phyloP scores from a whole-genome alignment of 2,329 filamentous ascomycete genomes.

The Emmonsiellopsis sp. region DNA sequence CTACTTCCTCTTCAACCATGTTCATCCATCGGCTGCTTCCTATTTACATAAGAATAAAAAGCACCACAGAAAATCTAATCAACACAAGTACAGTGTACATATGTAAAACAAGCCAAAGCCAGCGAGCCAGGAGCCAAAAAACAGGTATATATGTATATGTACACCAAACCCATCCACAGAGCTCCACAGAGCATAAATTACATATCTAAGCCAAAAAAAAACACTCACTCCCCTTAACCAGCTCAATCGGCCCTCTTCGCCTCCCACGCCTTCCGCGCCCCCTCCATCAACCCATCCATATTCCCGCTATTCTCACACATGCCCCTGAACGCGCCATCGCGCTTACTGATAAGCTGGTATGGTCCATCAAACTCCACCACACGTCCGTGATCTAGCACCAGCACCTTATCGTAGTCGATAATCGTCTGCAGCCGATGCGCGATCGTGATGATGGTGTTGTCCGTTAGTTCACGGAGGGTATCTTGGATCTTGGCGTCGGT shows the following conservation, averaged over 20 bases:
- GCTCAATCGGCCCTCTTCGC: conserved; percentile 26
- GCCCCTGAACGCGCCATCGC: conserved; percentile 55
- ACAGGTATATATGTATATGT: no score
- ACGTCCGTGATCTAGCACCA: conserved; percentile 81
- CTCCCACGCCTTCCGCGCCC: conserved; percentile 43
- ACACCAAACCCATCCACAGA: not conserved
- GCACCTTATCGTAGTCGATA: conserved; percentile 94
- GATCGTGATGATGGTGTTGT: conserved; percentile 89
- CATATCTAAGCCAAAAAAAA: not conserved
- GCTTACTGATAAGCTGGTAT: conserved; percentile 64
- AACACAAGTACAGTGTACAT: no score
- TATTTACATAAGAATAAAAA: no score
- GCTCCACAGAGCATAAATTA: not conserved
- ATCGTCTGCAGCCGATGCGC: conserved; percentile 94
- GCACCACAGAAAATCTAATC: no score
- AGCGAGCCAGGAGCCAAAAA: no score
- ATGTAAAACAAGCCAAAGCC: no score
- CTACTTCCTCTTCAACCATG: no score
- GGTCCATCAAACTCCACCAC: conserved; percentile 90
- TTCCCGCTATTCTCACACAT: conserved; percentile 64
- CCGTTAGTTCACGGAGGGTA: conserved; percentile 81
- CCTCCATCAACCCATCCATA: conserved; percentile 46
- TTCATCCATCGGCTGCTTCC: no score
- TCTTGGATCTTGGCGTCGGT: conserved; percentile 95
- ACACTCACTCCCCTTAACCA: conserved; percentile 20